phyloP scores from a whole-genome alignment of 306 rosid genomes.

The Quercus agrifolia region DNA sequence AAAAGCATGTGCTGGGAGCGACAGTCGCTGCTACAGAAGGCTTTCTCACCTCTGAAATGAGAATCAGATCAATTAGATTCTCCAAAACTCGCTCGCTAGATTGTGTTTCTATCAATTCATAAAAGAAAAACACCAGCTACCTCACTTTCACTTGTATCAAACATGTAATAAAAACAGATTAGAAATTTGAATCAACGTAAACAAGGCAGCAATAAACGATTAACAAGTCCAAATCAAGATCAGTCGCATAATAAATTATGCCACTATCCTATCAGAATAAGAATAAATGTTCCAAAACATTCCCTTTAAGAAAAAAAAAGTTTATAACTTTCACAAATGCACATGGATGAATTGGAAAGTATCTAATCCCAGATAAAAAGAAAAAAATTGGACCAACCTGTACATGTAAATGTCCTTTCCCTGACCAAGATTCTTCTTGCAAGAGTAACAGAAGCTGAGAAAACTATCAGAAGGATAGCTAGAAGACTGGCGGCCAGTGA shows the following conservation, averaged over 20 bases:
- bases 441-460: slow-evolving; percentile 66
- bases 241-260: neutral
- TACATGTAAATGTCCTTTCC: slow-evolving; percentile 92
- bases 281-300: neutral
- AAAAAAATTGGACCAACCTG: slow-evolving; percentile 47
- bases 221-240: neutral
- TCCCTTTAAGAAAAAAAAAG: neutral
- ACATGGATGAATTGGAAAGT: neutral
- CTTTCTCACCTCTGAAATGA: slow-evolving; percentile 80
- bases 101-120: too few relatives aligned
- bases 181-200: neutral
- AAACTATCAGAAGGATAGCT: slow-evolving; percentile 44
- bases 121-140: neutral
- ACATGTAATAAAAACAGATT: neutral
- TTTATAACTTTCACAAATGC: neutral
- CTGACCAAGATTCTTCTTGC: slow-evolving; percentile 68
- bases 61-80: slow-evolving; percentile 1
- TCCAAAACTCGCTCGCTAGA: neutral
- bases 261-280: neutral
- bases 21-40: slow-evolving; percentile 92
- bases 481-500: slow-evolving; percentile 24
- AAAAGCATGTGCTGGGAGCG: slow-evolving; percentile 64
- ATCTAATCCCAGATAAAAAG: neutral
- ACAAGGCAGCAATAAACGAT: neutral
- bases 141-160: neutral